Evolutionary conservation across 495 filamentous ascomycete species (phyloP).

Genomic region (Umbilicaria muhlenbergii): DNA sequence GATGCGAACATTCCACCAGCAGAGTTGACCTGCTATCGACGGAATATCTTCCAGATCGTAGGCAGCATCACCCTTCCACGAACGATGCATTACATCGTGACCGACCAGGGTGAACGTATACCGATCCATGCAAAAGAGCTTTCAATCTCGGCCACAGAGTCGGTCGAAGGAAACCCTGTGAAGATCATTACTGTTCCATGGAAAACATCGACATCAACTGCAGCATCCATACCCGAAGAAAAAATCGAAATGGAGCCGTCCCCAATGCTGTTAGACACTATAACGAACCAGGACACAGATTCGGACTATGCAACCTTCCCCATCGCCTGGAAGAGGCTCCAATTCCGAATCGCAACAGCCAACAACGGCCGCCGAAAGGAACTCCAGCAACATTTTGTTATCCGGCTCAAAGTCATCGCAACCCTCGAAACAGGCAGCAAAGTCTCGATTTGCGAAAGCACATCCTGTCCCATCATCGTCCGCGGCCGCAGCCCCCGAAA

Average conservation of each 20-base stretch:
- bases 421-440: conserved; percentile 54
- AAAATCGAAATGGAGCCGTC: conserved; percentile 52
- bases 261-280: conserved; percentile 54
- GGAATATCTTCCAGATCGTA: conserved; percentile 81
- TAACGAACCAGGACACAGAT: conserved; percentile 61
- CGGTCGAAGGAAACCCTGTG: conserved; percentile 71
- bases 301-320: conserved; percentile 66
- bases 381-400: conserved; percentile 68
- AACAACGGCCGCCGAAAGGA: conserved; percentile 70
- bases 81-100: conserved; percentile 54
- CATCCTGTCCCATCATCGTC: conserved; percentile 63
- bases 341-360: conserved; percentile 85
- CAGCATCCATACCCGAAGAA: conserved; percentile 34
- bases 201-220: conserved; percentile 64
- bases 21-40: conserved; percentile 82
- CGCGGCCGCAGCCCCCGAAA: conserved; percentile 66
- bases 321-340: conserved; percentile 78
- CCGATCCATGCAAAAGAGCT: conserved; percentile 62
- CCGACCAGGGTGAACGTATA: conserved; percentile 61
- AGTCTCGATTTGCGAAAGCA: conserved; percentile 51
- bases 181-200: conserved; percentile 90
- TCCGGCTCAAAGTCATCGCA: conserved; percentile 57
- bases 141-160: conserved; percentile 74
- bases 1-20: conserved; percentile 52
- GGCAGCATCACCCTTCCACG: conserved; percentile 67